Evolutionary conservation across 2,329 filamentous ascomycete genomes (phyloP).

Genomic region (Lasiodiplodia theobromae): DNA sequence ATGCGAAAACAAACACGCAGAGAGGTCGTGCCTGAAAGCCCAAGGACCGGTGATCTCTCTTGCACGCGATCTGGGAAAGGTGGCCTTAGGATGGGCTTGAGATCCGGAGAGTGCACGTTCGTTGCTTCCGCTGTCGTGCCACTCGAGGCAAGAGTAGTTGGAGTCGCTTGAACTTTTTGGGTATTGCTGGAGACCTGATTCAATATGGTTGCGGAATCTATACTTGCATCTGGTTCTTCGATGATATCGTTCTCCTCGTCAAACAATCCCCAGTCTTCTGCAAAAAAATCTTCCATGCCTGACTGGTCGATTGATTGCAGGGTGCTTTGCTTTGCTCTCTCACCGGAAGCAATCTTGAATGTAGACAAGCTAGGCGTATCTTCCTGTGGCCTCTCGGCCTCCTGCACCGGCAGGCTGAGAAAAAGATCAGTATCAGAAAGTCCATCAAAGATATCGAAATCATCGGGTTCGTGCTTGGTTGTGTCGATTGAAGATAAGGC

Average conservation of each 20-base stretch:
- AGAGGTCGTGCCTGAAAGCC: conserved; percentile 55
- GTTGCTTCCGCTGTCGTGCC: background rate
- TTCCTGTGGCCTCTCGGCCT: too few relatives aligned
- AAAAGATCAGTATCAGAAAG: background rate
- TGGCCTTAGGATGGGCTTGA: conserved; percentile 57
- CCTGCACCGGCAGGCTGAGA: background rate
- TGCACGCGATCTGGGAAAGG: conserved; percentile 58
- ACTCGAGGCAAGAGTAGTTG: background rate
- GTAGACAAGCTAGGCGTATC: background rate
- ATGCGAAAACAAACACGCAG: conserved; percentile 70
- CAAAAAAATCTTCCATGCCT: background rate
- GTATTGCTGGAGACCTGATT: conserved; percentile 15
- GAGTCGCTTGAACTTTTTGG: background rate
- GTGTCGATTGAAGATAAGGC: background rate
- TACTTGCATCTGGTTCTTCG: conserved; percentile 9
- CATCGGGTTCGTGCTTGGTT: background rate
- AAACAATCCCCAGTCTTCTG: background rate
- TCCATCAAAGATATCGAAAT: background rate
- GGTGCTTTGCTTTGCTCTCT: background rate
- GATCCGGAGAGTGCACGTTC: conserved; percentile 9
- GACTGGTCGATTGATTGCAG: background rate
- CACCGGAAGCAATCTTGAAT: too few relatives aligned
- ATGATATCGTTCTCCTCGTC: background rate
- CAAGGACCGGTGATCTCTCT: conserved; percentile 62
- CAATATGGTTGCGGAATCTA: background rate